Conservation (phyloP, 1,284 basidiomycete genomes). For the Inonotus obliquus region DNA sequence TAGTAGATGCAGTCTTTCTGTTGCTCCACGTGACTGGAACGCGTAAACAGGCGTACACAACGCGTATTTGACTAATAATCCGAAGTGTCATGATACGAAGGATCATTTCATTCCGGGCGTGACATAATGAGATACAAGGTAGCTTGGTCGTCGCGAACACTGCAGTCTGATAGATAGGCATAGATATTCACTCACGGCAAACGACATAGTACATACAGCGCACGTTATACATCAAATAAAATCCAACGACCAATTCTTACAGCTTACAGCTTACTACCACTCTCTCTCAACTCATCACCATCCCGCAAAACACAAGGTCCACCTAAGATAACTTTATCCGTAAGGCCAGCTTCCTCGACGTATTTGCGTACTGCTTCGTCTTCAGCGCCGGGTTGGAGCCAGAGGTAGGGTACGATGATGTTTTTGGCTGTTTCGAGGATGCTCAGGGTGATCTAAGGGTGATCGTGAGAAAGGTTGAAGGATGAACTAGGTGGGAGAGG, state of each 20-base stretch:
- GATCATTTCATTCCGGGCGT: no score
- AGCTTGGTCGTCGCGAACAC: no score
- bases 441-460: conserved; percentile 56
- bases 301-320: conserved; percentile 71
- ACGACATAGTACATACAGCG: no score
- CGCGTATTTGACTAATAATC: no score
- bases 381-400: conserved; percentile 85
- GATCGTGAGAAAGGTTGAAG: background rate
- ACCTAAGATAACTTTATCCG: conserved; percentile 63
- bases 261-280: conserved; percentile 17
- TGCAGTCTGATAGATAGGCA: no score
- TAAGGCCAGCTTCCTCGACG: conserved; percentile 49
- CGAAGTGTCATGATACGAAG: no score
- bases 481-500: background rate
- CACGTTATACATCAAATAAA: no score
- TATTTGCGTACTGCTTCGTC: conserved; percentile 49
- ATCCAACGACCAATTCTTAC: no score
- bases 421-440: conserved; percentile 62
- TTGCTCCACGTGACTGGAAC: background rate
- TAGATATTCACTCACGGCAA: no score
- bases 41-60: background rate
- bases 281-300: conserved; percentile 53
- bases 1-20: no score
- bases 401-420: conserved; percentile 60
- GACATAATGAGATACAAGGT: no score